These are phyloP conservation scores for Mentha longifolia DNA, from an alignment of 257 asterid species.

Conservation along the genomic window DNA sequence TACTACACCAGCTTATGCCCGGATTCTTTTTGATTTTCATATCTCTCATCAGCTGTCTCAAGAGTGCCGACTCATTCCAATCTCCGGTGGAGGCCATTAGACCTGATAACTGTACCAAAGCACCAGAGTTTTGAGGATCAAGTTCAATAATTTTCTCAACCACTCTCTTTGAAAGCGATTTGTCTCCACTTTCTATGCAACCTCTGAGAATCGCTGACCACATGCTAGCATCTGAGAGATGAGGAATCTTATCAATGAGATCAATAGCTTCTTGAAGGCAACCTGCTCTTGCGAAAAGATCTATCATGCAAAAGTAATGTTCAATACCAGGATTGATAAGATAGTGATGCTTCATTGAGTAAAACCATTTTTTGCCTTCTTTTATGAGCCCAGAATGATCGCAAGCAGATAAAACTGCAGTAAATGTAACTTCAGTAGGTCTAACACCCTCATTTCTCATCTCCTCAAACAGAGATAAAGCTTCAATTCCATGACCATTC, in stretches of 20 bases:
- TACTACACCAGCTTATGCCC: conserved; percentile 82
- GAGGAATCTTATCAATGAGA: conserved; percentile 61
- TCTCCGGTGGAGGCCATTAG: conserved; percentile 72
- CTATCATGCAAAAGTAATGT: conserved; percentile 93
- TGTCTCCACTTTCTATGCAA: conserved; percentile 65
- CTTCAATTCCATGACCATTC: conserved; percentile 73
- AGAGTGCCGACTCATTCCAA: conserved; percentile 69
- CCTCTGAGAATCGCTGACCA: conserved; percentile 86
- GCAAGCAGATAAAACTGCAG: conserved; percentile 88
- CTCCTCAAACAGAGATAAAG: conserved; percentile 64
- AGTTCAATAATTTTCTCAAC: conserved; percentile 59
- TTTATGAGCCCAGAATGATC: conserved; percentile 89
- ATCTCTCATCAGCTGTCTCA: conserved; percentile 74
- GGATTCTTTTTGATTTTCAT: conserved; percentile 61
- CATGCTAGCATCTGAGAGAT: conserved; percentile 66
- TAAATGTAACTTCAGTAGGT: conserved; percentile 70
- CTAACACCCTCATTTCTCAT: conserved; percentile 54
- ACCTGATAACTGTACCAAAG: conserved; percentile 75
- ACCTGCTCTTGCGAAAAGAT: conserved; percentile 78
- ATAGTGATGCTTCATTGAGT: conserved; percentile 61
- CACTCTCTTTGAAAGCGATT: conserved; percentile 56
- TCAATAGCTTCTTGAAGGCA: conserved; percentile 63
- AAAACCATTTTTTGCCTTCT: conserved; percentile 78
- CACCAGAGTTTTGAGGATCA: conserved; percentile 72
- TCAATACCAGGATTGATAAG: conserved; percentile 70